These are phyloP conservation scores for Phtheirospermum japonicum DNA, from an alignment of 257 asterid genomes.

Conservation along the genomic window DNA sequence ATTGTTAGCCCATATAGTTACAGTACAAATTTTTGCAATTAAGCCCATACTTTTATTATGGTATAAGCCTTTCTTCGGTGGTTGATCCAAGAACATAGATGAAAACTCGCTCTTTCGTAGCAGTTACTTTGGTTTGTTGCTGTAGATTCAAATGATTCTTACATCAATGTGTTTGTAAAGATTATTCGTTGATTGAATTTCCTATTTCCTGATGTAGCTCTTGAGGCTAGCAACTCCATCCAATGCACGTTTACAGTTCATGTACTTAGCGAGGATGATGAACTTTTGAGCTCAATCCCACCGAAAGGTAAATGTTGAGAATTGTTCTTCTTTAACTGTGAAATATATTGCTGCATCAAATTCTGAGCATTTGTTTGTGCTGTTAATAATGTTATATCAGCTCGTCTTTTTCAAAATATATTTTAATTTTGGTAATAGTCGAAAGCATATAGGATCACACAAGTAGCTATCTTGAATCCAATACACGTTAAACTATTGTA, in stretches of 20 bases:
- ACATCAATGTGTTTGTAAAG: neutral
- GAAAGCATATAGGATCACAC: neutral
- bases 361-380: neutral
- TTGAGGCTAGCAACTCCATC: conserved; percentile 61
- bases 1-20: too few species aligned
- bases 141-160: too few species aligned
- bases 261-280: conserved; percentile 58
- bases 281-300: conserved; percentile 54
- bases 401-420: neutral
- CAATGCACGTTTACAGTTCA: conserved; percentile 53
- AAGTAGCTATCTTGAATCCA: neutral
- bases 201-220: conserved; percentile 56
- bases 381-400: neutral
- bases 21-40: too few species aligned
- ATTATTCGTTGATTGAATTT: conserved; percentile 8
- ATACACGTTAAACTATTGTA: neutral
- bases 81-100: too few species aligned
- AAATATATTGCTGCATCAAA: neutral
- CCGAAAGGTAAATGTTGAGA: conserved; percentile 51
- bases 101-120: too few species aligned
- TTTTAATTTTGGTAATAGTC: neutral
- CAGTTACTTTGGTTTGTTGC: too few species aligned
- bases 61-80: too few species aligned
- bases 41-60: too few species aligned
- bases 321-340: conserved; percentile 1